These are phyloP conservation scores for Chimonanthus salicifolius DNA, from an alignment of 164 flowering plant genomes.

Conservation along the genomic window DNA sequence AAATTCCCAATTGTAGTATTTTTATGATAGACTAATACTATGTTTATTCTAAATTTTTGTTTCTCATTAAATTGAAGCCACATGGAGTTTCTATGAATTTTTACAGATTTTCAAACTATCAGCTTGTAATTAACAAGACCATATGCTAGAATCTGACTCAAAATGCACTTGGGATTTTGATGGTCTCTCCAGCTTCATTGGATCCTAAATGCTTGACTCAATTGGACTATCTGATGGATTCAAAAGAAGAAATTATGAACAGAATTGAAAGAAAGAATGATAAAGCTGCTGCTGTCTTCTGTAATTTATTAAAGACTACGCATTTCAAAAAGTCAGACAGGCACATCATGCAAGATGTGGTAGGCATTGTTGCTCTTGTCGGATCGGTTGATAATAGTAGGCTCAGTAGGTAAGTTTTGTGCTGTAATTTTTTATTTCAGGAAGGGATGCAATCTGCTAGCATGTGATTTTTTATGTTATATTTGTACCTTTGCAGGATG, in stretches of 20 bases:
- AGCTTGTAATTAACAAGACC: not conserved
- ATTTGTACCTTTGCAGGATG: slow-evolving; percentile 34
- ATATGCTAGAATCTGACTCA: not conserved
- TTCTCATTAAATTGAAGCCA: too few relatives aligned
- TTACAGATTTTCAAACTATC: too few relatives aligned
- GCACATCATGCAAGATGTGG: slow-evolving; percentile 25
- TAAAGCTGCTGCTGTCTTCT: slow-evolving; percentile 44
- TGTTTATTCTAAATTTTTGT: too few relatives aligned
- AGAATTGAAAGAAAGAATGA: slow-evolving; percentile 28
- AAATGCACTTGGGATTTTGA: not conserved
- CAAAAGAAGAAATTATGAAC: slow-evolving; percentile 30
- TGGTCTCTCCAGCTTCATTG: slow-evolving; percentile 21
- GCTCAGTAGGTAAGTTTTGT: slow-evolving; percentile 17
- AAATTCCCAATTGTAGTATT: too few relatives aligned
- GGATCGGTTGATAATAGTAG: slow-evolving; percentile 32
- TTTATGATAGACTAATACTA: too few relatives aligned
- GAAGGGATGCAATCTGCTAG: not conserved
- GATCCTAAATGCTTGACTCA: slow-evolving; percentile 8
- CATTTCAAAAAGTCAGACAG: slow-evolving; percentile 9
- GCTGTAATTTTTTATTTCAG: not conserved
- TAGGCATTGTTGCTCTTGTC: slow-evolving; percentile 72
- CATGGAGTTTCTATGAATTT: too few relatives aligned
- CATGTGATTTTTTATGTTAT: not conserved
- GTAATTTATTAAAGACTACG: slow-evolving; percentile 17
- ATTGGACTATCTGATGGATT: slow-evolving; percentile 11